Evolutionary conservation across 192 early-diverging fungal species (phyloP), one percentile per base, ranked within the genome.

Genomic region (Entomortierella parvispora): DNA sequence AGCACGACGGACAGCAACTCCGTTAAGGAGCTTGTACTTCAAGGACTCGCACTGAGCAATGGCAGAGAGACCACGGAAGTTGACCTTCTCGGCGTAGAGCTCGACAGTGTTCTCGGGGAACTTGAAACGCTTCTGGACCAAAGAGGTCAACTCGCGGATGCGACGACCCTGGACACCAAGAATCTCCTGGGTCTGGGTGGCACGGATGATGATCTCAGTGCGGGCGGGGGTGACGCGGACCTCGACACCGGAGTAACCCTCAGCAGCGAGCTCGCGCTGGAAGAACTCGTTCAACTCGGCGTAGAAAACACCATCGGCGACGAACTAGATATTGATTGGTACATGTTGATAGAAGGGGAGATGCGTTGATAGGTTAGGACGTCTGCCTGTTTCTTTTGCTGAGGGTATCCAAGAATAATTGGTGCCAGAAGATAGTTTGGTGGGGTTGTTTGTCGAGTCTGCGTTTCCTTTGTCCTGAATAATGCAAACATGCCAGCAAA

Each of bases 261-360:
- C 95, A 82, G 90, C 89, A 77, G 95, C 92, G 76, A 99, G 90
- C 87, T 96, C 95, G 82, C 96, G 95, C 83, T 93, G 92, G 86
- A 99, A 93, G 90, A 96, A 96, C 89, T 96, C 95, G 92, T 99
- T 99, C 83, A 99, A 92, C 87, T 99, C 97, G 86, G 97, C 96
- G 91, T 96, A 97, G 90, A 99, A 99, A 61, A 99, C 96, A 94
- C 97, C 97, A 88, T 99, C 97, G 85, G 97, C 97, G 78, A 99
- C 93, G 88, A 95, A 99, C 97, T 95, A 87, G n/a, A n/a, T n/a
- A n/a, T n/a, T n/a, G n/a, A n/a, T n/a, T n/a, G n/a, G n/a, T n/a
- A n/a, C n/a, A n/a, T n/a, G n/a, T n/a, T n/a, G n/a, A n/a, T n/a
- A n/a, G n/a, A n/a, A n/a, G n/a, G n/a, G n/a, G n/a, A n/a, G n/a